phyloP scores from a whole-genome alignment of 768 basidiomycete species.

The Dacryopinax primogenitus region DNA sequence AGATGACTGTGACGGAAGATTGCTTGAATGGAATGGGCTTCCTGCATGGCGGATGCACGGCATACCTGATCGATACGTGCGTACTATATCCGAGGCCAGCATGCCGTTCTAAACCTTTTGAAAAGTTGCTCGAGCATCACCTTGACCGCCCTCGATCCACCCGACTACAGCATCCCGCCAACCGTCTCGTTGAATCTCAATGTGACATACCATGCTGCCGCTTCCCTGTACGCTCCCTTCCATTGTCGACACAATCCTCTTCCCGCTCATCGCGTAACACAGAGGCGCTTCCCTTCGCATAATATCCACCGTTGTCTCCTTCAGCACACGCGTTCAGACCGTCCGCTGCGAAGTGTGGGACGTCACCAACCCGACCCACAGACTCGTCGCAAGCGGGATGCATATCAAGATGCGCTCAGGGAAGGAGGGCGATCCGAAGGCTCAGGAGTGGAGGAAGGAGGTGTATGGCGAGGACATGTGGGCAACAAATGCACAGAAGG shows the following conservation, averaged over 20 bases:
- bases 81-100: not conserved
- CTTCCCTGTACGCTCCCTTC: not conserved
- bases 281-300: not conserved
- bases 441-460: not conserved
- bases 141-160: not conserved
- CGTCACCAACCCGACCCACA: not conserved
- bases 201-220: not conserved
- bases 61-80: not conserved
- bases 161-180: not conserved
- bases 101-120: not conserved
- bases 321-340: not conserved
- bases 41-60: conserved; percentile 3
- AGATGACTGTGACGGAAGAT: not conserved
- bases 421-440: not conserved
- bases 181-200: not conserved
- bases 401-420: conserved; percentile 1
- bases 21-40: not conserved
- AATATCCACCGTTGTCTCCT: not conserved
- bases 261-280: not conserved
- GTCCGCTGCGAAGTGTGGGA: not conserved
- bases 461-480: not conserved
- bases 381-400: not conserved
- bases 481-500: not conserved
- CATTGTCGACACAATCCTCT: not conserved
- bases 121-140: conserved; percentile 1